These are phyloP conservation scores for Lotmaria passim DNA, from an alignment of 208 protist species.

Conservation along the genomic window DNA sequence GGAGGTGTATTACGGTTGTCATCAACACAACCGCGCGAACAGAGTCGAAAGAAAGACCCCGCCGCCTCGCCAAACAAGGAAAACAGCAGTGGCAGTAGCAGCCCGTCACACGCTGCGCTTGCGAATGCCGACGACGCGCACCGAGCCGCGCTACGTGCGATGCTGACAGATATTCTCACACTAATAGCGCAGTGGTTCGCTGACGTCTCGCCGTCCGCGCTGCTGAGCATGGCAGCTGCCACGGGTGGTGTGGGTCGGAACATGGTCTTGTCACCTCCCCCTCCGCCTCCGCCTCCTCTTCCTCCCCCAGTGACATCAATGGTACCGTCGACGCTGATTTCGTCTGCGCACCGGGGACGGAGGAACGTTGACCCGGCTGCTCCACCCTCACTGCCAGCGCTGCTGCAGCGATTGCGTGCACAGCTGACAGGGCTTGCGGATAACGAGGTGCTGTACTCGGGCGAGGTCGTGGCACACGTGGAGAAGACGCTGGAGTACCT, in stretches of 20 bases:
- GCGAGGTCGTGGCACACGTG: constrained; percentile 7
- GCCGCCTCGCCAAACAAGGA: no score
- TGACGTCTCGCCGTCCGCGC: constrained; percentile 12
- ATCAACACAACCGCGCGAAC: no score
- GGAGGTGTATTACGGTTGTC: no score
- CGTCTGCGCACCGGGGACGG: no score
- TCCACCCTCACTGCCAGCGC: constrained; percentile 13
- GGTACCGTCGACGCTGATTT: neutral
- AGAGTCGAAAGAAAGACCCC: no score
- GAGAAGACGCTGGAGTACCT: constrained; percentile 20
- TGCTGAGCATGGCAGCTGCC: constrained; percentile 9
- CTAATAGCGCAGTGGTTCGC: constrained; percentile 25
- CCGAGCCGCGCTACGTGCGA: neutral
- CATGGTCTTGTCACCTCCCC: neutral
- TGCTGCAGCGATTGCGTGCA: constrained; percentile 18
- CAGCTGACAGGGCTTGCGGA: constrained; percentile 16
- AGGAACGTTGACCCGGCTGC: neutral
- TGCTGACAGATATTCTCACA: constrained; percentile 10
- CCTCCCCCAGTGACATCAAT: no score
- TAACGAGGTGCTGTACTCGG: neutral
- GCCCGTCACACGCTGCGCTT: no score
- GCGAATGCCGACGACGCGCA: neutral
- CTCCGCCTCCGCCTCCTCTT: neutral
- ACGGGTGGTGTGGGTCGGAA: neutral
- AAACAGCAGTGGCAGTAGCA: no score